These are phyloP conservation scores for Debaryomycetaceae sp. DNA, from an alignment of 1,139 yeast genomes.

Conservation along the genomic window DNA sequence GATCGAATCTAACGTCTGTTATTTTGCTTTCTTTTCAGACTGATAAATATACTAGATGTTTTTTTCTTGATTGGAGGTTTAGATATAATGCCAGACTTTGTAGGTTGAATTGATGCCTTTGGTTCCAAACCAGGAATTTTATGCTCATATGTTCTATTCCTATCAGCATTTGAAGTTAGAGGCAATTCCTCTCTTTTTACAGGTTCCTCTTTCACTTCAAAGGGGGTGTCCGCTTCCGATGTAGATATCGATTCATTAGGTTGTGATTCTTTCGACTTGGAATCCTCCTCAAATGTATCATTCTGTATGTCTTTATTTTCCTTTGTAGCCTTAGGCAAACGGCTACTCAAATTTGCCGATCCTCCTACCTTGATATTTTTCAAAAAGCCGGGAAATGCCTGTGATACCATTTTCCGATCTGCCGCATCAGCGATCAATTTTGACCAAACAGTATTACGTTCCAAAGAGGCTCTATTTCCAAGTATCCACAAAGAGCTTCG, in stretches of 20 bases:
- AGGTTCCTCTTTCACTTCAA: not conserved
- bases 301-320: not conserved
- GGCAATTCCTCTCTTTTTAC: not conserved
- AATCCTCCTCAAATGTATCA: not conserved
- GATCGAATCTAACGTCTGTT: not conserved
- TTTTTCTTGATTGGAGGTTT: conserved; percentile 12
- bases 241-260: not conserved
- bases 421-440: conserved; percentile 62
- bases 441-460: conserved; percentile 65
- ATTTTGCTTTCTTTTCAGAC: conserved; percentile 4
- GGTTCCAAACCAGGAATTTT: not conserved
- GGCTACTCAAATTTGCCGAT: not conserved
- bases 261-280: not conserved
- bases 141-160: no score
- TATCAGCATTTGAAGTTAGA: not conserved
- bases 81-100: conserved; percentile 14
- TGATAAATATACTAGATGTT: conserved; percentile 15
- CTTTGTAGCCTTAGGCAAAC: not conserved
- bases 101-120: conserved; percentile 7
- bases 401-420: conserved; percentile 33
- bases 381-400: conserved; percentile 40
- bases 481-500: conserved; percentile 87
- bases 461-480: conserved; percentile 69
- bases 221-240: not conserved
- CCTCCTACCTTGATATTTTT: conserved; percentile 2